Evolutionary conservation across 306 rosid genomes (phyloP).

Genomic region (Canavalia gladiata): DNA sequence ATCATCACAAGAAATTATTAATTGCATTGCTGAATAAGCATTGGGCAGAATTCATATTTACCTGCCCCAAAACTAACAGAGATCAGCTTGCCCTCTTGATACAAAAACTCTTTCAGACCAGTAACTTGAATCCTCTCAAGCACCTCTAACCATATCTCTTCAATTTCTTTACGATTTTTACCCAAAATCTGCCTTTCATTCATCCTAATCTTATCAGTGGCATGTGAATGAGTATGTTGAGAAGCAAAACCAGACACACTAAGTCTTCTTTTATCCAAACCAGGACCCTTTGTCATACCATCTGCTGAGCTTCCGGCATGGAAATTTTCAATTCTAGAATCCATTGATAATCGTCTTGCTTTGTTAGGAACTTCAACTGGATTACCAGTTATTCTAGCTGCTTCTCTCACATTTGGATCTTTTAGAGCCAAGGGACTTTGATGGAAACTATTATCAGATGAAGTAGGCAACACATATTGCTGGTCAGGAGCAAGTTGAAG

Average conservation of each 20-base stretch:
- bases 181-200: constrained; percentile 61
- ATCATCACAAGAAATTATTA: constrained; percentile 29
- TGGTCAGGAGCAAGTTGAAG: constrained; percentile 99
- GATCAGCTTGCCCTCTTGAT: constrained; percentile 84
- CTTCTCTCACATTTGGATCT: constrained; percentile 58
- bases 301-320: constrained; percentile 68
- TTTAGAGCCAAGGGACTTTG: constrained; percentile 79
- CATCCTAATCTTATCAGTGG: constrained; percentile 54
- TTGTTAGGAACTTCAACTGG: constrained; percentile 60
- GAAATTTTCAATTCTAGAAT: constrained; percentile 58
- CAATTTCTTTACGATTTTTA: constrained; percentile 63
- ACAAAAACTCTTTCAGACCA: constrained; percentile 79
- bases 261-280: constrained; percentile 66
- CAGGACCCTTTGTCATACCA: constrained; percentile 55
- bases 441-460: constrained; percentile 83
- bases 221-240: constrained; percentile 56
- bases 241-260: constrained; percentile 58
- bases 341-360: constrained; percentile 63
- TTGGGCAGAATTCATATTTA: constrained; percentile 48
- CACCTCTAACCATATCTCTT: constrained; percentile 94
- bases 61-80: constrained; percentile 93
- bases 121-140: constrained; percentile 74
- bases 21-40: constrained; percentile 31
- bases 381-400: constrained; percentile 55
- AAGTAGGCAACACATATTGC: constrained; percentile 90